Percentiles rank a stretch among this genome's conserved stretches.
Evolutionary conservation across 768 basidiomycete genomes (phyloP).

Genomic region (Mycena latifolia): DNA sequence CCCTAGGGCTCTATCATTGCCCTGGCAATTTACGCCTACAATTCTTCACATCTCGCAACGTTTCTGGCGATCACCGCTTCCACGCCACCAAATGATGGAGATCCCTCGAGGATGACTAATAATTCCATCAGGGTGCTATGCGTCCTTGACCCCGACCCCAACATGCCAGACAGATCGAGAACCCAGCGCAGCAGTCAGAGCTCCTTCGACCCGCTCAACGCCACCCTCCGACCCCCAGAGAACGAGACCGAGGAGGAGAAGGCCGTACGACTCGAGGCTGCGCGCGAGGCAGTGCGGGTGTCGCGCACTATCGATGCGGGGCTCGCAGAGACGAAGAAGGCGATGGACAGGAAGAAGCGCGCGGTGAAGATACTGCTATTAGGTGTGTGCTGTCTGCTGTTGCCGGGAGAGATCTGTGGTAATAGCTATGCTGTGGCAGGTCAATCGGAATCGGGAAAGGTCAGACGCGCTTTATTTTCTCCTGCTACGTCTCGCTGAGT

Average conservation of each 20-base stretch:
- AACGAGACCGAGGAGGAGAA: constrained; percentile 52
- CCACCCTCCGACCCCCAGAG: constrained; percentile 43
- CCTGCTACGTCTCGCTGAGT: constrained; percentile 1
- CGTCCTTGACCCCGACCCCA: constrained; percentile 7
- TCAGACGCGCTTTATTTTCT: constrained; percentile 19
- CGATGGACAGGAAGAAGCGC: constrained; percentile 50
- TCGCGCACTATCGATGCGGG: constrained; percentile 52
- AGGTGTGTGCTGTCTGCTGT: constrained; percentile 40
- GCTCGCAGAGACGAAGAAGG: constrained; percentile 47
- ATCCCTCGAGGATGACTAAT: constrained; percentile 21
- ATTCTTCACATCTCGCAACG: background rate
- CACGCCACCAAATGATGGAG: constrained; percentile 13
- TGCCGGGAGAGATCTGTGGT: background rate
- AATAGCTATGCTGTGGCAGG: constrained; percentile 36
- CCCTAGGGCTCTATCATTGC: no score
- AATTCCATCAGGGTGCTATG: constrained; percentile 22
- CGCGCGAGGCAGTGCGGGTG: constrained; percentile 48
- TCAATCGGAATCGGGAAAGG: constrained; percentile 56
- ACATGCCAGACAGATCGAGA: constrained; percentile 18
- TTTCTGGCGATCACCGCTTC: constrained; percentile 9
- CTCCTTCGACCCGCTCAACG: constrained; percentile 47
- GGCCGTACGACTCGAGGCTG: constrained; percentile 42
- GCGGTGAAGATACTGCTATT: constrained; percentile 55
- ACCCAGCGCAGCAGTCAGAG: constrained; percentile 2
- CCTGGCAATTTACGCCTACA: no score